Evolutionary conservation across 768 basidiomycete genomes (phyloP).

Genomic region (Lactarius akahatsu): DNA sequence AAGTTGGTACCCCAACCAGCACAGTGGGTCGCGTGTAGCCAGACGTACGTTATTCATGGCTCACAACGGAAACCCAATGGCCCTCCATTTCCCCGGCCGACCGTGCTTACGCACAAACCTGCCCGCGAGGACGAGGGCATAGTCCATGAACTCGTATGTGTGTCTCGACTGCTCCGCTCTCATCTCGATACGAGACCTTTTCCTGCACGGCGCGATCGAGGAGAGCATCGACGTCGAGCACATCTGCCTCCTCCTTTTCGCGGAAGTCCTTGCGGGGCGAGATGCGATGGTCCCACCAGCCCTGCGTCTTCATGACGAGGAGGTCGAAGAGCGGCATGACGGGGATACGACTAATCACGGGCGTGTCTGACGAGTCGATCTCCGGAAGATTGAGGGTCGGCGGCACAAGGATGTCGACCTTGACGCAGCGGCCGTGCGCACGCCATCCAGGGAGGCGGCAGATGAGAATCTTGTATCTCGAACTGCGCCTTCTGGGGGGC

Average conservation of each 20-base stretch:
- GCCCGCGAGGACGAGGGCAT: background rate
- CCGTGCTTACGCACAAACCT: background rate
- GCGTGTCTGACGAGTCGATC: background rate
- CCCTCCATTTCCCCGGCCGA: background rate
- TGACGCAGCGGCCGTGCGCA: background rate
- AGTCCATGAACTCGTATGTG: background rate
- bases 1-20: background rate
- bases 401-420: slow-evolving; percentile 22
- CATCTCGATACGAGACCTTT: background rate
- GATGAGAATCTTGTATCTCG: background rate
- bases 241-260: background rate
- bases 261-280: background rate
- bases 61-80: slow-evolving; percentile 3
- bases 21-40: background rate
- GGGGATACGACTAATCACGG: background rate
- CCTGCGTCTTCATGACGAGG: slow-evolving; percentile 21
- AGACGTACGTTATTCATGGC: background rate
- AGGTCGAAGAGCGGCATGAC: slow-evolving; percentile 19
- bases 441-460: slow-evolving; percentile 18
- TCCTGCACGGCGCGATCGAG: background rate
- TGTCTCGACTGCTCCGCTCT: background rate
- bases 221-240: slow-evolving; percentile 11
- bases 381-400: slow-evolving; percentile 4
- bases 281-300: slow-evolving; percentile 10
- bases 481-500: background rate